Base-by-base conservation (phyloP, 345 rosid species). In the Heritiera littoralis region DNA sequence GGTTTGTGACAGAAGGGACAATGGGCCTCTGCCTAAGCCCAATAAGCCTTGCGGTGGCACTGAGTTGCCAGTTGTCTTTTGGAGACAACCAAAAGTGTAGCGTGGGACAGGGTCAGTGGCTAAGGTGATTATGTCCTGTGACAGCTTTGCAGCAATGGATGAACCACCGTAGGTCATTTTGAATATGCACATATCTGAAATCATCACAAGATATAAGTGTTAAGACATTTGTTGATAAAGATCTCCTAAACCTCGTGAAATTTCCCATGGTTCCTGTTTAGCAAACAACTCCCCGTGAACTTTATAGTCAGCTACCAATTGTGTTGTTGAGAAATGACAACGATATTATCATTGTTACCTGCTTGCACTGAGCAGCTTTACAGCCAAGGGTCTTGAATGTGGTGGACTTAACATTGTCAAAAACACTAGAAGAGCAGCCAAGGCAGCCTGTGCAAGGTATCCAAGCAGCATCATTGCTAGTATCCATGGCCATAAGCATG, bases 401-500 rank as follows among this genome's bases (percentile, higher is more conserved):
- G 75, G 82, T 86, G 61, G 99, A 94, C 83, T 79, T 81, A 30
- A 78, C 81, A 56, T 89, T 52, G 67, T 82, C 77, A 63, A 92
- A 94, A 66, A 86, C 85, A 15, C 88, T 78, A 45, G 92, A 90
- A 56, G 97, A 80, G 84, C 97, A 94, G 9, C 99, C 98, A 65
- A 80, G 86, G 60, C 98, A 96, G 56, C 93, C 97, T 13, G 81
- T 73, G 74, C 98, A 92, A 18, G 98, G 97, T 40, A 96, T 43
- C 98, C 92, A 96, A 41, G 99, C 88, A 68, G 87, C 94, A 63
- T 96, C 99, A 65, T 87, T 92, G 89, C 98, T 94, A 18, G 91
- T 96, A 77, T 96, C 99, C 84, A 96, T 77, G 70, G 98, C 97
- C 90, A 94, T 82, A 55, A 94, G 90, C 91, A 96, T 76, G 67